phyloP scores from a whole-genome alignment of 1,139 yeast species.

The Protomyces gravidus region DNA sequence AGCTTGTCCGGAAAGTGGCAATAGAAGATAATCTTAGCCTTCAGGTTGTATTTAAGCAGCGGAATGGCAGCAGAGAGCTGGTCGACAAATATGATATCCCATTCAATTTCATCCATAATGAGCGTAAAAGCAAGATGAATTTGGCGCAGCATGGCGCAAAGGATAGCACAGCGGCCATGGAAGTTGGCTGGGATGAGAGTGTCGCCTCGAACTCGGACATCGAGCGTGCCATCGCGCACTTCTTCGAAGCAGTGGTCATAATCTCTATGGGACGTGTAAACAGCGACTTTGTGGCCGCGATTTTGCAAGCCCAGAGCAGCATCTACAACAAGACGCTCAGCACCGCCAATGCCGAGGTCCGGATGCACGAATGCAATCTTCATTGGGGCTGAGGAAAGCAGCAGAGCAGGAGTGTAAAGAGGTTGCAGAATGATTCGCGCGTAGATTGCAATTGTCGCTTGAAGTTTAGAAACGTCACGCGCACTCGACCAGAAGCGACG shows the following conservation, averaged over 20 bases:
- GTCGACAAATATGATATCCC: slow-evolving; percentile 77
- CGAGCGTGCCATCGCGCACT: slow-evolving; percentile 52
- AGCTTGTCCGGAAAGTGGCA: slow-evolving; percentile 95
- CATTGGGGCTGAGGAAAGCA: slow-evolving; percentile 38
- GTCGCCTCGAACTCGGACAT: slow-evolving; percentile 76
- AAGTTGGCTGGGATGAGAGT: slow-evolving; percentile 61
- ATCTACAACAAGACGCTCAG: slow-evolving; percentile 90
- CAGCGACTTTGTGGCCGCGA: slow-evolving; percentile 58
- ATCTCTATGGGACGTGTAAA: slow-evolving; percentile 90
- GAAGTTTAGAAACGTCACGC: too few relatives aligned
- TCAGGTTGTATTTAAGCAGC: slow-evolving; percentile 48
- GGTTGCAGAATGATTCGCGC: too few relatives aligned
- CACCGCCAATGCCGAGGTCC: slow-evolving; percentile 95
- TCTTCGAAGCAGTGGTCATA: slow-evolving; percentile 84
- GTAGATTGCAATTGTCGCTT: too few relatives aligned
- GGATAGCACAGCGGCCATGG: slow-evolving; percentile 62
- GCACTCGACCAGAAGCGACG: too few relatives aligned
- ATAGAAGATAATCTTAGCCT: slow-evolving; percentile 63
- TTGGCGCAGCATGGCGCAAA: slow-evolving; percentile 82
- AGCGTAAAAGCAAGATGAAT: slow-evolving; percentile 57
- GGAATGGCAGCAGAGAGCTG: slow-evolving; percentile 87
- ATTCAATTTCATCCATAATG: slow-evolving; percentile 45
- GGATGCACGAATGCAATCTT: slow-evolving; percentile 88
- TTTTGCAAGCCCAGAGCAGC: slow-evolving; percentile 84
- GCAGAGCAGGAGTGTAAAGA: too few relatives aligned